phyloP scores from a whole-genome alignment of 208 protist genomes.

The Crithidia sp. region DNA sequence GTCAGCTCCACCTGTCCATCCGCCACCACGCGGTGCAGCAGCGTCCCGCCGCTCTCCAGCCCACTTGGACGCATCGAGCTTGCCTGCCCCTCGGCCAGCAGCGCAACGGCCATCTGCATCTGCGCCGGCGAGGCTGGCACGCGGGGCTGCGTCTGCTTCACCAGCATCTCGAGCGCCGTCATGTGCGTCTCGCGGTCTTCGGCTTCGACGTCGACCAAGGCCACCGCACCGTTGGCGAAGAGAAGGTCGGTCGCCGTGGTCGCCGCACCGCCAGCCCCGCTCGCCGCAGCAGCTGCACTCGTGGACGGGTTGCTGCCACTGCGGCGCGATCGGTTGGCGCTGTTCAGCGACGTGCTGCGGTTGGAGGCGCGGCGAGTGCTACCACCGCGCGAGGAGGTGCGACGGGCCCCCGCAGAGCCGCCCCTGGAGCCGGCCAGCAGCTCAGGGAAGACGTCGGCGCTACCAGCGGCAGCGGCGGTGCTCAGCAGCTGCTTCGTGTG shows the following conservation, averaged over 20 bases:
- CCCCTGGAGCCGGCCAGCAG: not conserved
- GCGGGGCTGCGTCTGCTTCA: slow-evolving; percentile 28
- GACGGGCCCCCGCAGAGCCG: not conserved
- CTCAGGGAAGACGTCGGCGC: slow-evolving; percentile 21
- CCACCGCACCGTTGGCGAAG: slow-evolving; percentile 15
- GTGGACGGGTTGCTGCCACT: slow-evolving; percentile 3
- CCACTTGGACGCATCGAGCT: slow-evolving; percentile 49
- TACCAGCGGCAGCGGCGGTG: slow-evolving; percentile 9
- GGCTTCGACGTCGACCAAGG: slow-evolving; percentile 62
- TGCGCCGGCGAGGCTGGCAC: not conserved
- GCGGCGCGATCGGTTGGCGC: not conserved
- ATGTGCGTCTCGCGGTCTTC: slow-evolving; percentile 40
- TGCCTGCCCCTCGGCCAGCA: slow-evolving; percentile 61
- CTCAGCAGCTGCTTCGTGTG: slow-evolving; percentile 38
- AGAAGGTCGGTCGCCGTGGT: slow-evolving; percentile 1
- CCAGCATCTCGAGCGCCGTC: slow-evolving; percentile 79
- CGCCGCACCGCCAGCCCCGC: slow-evolving; percentile 2
- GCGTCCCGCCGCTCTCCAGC: slow-evolving; percentile 50
- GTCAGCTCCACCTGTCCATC: slow-evolving; percentile 42
- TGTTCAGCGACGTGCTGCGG: slow-evolving; percentile 7
- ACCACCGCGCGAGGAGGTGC: slow-evolving; percentile 12
- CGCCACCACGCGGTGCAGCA: slow-evolving; percentile 64
- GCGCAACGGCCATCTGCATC: slow-evolving; percentile 39
- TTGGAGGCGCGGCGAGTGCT: slow-evolving; percentile 14
- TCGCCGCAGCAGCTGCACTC: not conserved